Base-by-base conservation (phyloP, 2,329 filamentous ascomycete species). In the Orbilia quercus region DNA sequence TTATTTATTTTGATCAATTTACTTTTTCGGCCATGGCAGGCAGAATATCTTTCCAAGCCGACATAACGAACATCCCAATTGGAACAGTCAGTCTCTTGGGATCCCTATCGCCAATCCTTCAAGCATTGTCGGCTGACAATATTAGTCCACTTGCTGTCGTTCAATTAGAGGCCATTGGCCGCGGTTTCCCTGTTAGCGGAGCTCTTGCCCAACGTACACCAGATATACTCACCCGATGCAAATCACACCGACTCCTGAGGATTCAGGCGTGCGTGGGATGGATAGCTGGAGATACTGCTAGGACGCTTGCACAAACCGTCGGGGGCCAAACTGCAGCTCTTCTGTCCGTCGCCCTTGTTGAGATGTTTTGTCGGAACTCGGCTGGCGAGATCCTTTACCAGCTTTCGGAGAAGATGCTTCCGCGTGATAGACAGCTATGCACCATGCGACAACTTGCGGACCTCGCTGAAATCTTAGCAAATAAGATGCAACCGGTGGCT, bases 31-130 rank as follows among this genome's bases (percentile, higher is more conserved):
- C 47, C 1, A 38, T 34, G 28, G 7, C 22, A 5, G 23, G 50
- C 25, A 9, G 18, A 4, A 50, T 60, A 6, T 28, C 25, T 6
- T 22, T 60, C 16, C 57, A 60, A 28, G 42, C 23, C 12, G 57
- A 60, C 25, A 50, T 60, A 16, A 60, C 57, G 16, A 48, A 48
- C 16, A 23, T 59, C 14, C 55, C 55, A 9, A 25, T 23, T 22
- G 18, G 42, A 14, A 31, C 44, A 2, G 1, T 60, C 11, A 60
- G 18, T 20, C 6, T 47, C 1, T 16, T 60, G 7, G 9, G 31
- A 1, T 60, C 44, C 11, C 7, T 60, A 12, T 12, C 31, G 18
- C 42, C 57, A 38, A n/a, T 60, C 25, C 28, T 60, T 48, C 25
- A 38, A 1, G 57, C 57, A 25, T 9, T 60, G 1, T 60, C 57